Evolutionary conservation across 768 basidiomycete species (phyloP).

Genomic region (Dioszegia aurantiaca): DNA sequence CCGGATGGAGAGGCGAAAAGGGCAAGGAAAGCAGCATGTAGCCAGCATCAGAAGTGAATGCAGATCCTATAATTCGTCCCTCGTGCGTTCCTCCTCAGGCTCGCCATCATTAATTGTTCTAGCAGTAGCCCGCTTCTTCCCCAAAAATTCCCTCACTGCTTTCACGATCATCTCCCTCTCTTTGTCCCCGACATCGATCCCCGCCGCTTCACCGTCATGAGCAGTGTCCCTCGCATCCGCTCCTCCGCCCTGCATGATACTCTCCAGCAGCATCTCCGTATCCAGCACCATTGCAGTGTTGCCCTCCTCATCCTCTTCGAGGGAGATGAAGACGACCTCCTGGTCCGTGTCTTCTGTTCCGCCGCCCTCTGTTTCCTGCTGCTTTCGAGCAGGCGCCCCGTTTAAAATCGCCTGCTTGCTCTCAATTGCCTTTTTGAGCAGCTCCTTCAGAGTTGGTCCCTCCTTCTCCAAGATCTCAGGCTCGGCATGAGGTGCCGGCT

Average conservation of each 20-base stretch:
- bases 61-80: constrained; percentile 22
- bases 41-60: neutral
- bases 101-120: neutral
- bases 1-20: too few species aligned
- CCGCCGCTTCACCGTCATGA: constrained; percentile 23
- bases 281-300: constrained; percentile 5
- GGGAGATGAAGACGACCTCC: constrained; percentile 9
- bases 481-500: neutral
- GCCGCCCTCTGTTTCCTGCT: neutral
- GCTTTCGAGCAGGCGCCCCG: constrained; percentile 1
- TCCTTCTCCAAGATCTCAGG: neutral
- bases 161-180: constrained; percentile 26
- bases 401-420: neutral
- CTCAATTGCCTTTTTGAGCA: constrained; percentile 12
- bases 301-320: constrained; percentile 17
- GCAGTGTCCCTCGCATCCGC: constrained; percentile 16
- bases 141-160: constrained; percentile 21
- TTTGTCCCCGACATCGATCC: constrained; percentile 12
- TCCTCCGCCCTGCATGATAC: neutral
- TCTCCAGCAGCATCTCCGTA: constrained; percentile 1
- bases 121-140: neutral
- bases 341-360: constrained; percentile 12
- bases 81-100: constrained; percentile 8
- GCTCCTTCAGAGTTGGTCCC: constrained; percentile 11
- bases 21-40: neutral